Conservation (phyloP, 2,329 filamentous ascomycete species). For the Beauveria brongniartii region DNA sequence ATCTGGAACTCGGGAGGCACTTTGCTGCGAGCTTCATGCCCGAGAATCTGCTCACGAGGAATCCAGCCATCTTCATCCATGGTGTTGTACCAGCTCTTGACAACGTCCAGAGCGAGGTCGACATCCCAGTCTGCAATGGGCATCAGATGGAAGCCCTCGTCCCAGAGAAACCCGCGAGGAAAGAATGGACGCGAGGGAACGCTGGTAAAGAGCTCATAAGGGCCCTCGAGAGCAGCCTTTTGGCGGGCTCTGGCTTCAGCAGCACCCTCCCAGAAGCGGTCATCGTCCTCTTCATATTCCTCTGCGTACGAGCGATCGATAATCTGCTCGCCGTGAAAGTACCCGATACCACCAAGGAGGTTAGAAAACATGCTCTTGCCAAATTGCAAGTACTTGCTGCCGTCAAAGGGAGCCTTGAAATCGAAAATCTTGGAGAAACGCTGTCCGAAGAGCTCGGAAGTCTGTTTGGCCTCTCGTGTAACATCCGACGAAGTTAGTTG, state of each 20-base stretch:
- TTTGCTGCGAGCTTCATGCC: slow-evolving; percentile 85
- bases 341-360: slow-evolving; percentile 85
- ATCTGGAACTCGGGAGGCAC: slow-evolving; percentile 88
- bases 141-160: slow-evolving; percentile 91
- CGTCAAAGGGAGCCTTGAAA: slow-evolving; percentile 67
- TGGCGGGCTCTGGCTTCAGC: slow-evolving; percentile 67
- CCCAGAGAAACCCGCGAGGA: slow-evolving; percentile 93
- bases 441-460: slow-evolving; percentile 61
- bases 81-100: slow-evolving; percentile 90
- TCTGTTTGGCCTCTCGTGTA: slow-evolving; percentile 58
- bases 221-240: slow-evolving; percentile 64
- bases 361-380: slow-evolving; percentile 91
- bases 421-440: slow-evolving; percentile 61
- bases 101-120: slow-evolving; percentile 76
- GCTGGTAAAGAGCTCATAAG: slow-evolving; percentile 82
- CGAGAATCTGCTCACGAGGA: slow-evolving; percentile 89
- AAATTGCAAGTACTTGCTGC: slow-evolving; percentile 67
- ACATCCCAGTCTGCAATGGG: slow-evolving; percentile 92
- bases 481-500: slow-evolving; percentile 54
- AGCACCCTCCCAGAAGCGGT: slow-evolving; percentile 91
- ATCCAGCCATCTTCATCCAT: slow-evolving; percentile 99
- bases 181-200: slow-evolving; percentile 94
- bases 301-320: slow-evolving; percentile 87
- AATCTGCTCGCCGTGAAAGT: slow-evolving; percentile 82
- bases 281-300: slow-evolving; percentile 91